phyloP scores from a whole-genome alignment of 192 early-diverging fungal species.

The Chytriomyces confervae region DNA sequence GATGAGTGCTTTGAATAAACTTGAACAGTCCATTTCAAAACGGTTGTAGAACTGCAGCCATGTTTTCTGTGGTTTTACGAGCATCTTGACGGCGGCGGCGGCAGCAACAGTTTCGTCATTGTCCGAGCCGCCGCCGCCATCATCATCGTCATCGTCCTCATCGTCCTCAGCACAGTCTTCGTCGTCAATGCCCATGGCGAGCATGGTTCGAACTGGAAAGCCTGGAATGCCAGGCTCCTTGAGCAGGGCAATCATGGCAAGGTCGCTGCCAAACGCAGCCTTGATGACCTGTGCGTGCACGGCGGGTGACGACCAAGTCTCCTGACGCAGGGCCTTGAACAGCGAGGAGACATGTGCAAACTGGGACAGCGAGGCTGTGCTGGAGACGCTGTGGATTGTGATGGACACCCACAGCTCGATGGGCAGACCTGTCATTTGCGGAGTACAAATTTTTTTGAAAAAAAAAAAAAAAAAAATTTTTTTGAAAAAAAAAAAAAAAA shows the following conservation, averaged over 20 bases:
- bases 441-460: neutral
- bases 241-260: neutral
- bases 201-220: neutral
- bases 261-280: neutral
- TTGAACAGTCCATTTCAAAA: neutral
- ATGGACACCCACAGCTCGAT: neutral
- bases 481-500: too few relatives aligned
- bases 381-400: neutral
- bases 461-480: neutral
- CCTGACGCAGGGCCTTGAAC: neutral
- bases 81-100: neutral
- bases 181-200: neutral
- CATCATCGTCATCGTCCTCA: neutral
- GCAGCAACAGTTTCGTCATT: neutral
- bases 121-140: neutral
- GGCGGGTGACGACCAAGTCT: neutral
- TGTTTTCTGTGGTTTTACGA: neutral
- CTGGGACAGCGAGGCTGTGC: neutral
- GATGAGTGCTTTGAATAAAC: neutral
- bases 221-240: neutral
- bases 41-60: neutral
- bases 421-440: neutral
- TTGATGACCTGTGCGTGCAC: neutral
- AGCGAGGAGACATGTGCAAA: neutral
- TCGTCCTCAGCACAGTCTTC: conserved; percentile 14